Percentiles rank a stretch among this genome's conserved stretches.
Evolutionary conservation across 345 rosid genomes (phyloP).

Genomic region (Triadica sebifera): DNA sequence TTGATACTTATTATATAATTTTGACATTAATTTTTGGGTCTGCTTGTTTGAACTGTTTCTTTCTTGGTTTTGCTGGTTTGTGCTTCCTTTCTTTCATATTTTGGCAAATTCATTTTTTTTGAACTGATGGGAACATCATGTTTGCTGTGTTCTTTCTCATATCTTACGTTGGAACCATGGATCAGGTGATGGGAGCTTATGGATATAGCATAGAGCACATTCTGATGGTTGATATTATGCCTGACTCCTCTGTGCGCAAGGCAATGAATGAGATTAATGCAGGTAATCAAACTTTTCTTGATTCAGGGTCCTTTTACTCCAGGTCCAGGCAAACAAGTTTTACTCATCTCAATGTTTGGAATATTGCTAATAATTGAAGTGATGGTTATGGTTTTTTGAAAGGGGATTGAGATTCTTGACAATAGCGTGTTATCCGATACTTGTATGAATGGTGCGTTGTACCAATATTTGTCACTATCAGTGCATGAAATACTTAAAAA

Average conservation of each 20-base stretch:
- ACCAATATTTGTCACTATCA: not conserved
- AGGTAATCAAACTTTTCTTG: slow-evolving; percentile 43
- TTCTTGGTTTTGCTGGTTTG: not conserved
- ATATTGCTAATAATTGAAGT: not conserved
- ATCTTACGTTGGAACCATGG: slow-evolving; percentile 16
- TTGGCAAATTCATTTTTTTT: not conserved
- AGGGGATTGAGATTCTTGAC: not conserved
- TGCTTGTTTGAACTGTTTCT: too few relatives aligned
- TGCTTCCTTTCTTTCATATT: not conserved
- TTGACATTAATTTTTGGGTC: too few relatives aligned
- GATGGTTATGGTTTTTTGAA: not conserved
- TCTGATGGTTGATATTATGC: slow-evolving; percentile 92
- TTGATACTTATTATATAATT: too few relatives aligned
- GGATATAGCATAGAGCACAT: slow-evolving; percentile 97
- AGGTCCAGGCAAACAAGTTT: not conserved
- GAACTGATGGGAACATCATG: not conserved
- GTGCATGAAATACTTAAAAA: not conserved
- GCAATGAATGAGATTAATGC: slow-evolving; percentile 99
- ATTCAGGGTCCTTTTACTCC: not conserved
- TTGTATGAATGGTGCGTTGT: not conserved
- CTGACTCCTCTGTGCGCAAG: slow-evolving; percentile 82
- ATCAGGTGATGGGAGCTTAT: slow-evolving; percentile 89
- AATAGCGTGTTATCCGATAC: not conserved
- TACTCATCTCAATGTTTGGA: not conserved
- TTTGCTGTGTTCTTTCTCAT: not conserved